A percentile compares a stretch with the other conserved stretches of the same genome.
phyloP scores from a whole-genome alignment of 257 asterid genomes.

The Nicotiana benthamiana region DNA sequence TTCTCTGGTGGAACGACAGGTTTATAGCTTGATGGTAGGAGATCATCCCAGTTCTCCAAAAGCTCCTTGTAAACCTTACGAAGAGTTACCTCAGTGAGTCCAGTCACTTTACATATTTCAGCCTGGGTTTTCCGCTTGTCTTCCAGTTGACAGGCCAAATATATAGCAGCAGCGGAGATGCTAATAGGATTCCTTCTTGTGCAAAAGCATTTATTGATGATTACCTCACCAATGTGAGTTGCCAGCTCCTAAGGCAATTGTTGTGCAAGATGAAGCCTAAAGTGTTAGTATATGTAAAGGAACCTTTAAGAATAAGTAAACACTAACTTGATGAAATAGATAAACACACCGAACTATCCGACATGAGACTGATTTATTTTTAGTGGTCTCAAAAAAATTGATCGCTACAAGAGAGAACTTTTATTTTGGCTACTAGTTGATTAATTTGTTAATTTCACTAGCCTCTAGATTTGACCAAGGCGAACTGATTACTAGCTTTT shows the following conservation, averaged over 20 bases:
- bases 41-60: conserved; percentile 89
- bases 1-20: conserved; percentile 97
- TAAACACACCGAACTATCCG: background rate
- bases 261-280: background rate
- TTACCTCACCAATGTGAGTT: conserved; percentile 95
- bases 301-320: background rate
- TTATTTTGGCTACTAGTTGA: background rate
- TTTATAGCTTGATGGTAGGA: conserved; percentile 77
- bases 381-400: background rate
- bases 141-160: conserved; percentile 93
- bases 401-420: background rate
- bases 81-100: conserved; percentile 93
- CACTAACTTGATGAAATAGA: background rate
- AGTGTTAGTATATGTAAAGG: background rate
- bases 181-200: conserved; percentile 96
- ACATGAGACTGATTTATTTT: background rate
- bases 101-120: conserved; percentile 96
- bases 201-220: conserved; percentile 94
- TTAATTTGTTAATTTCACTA: conserved; percentile 1
- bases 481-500: background rate
- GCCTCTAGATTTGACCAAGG: conserved; percentile 3
- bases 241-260: conserved; percentile 73
- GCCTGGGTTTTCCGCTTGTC: conserved; percentile 97
- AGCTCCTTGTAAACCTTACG: conserved; percentile 95
- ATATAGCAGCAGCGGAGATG: conserved; percentile 96